Conservation (phyloP, 23 red algal genomes). For the Gracilariopsis chorda region DNA sequence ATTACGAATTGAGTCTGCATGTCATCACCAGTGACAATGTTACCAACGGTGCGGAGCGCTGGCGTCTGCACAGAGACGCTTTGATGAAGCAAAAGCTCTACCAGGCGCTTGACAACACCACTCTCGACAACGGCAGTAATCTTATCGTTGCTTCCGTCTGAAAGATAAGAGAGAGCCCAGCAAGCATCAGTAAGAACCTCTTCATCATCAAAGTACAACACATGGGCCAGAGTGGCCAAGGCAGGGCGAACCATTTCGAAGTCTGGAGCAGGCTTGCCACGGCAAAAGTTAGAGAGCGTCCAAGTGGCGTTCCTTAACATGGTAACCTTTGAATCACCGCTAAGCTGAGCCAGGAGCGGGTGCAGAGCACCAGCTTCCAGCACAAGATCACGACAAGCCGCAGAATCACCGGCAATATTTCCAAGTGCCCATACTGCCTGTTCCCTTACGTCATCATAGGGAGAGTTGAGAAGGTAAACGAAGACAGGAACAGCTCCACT, state of each 20-base stretch:
- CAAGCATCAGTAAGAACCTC: slow-evolving; percentile 94
- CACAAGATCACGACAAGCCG: slow-evolving; percentile 86
- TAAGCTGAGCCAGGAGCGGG: slow-evolving; percentile 79
- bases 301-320: slow-evolving; percentile 93
- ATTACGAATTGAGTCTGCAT: slow-evolving; percentile 95
- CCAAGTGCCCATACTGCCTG: slow-evolving; percentile 97
- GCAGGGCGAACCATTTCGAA: slow-evolving; percentile 79
- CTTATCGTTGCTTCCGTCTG: slow-evolving; percentile 78
- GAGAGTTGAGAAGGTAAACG: slow-evolving; percentile 82
- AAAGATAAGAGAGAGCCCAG: slow-evolving; percentile 94
- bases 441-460: slow-evolving; percentile 90
- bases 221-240: slow-evolving; percentile 73
- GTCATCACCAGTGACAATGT: slow-evolving; percentile 94
- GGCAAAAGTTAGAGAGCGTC: slow-evolving; percentile 94
- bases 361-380: slow-evolving; percentile 80
- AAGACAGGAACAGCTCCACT: slow-evolving; percentile 86
- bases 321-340: slow-evolving; percentile 61
- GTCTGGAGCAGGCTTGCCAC: slow-evolving; percentile 85
- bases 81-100: slow-evolving; percentile 83
- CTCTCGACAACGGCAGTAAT: slow-evolving; percentile 83
- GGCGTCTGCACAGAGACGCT: slow-evolving; percentile 82
- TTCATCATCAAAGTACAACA: slow-evolving; percentile 81
- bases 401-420: slow-evolving; percentile 95
- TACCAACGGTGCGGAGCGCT: slow-evolving; percentile 85
- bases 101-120: slow-evolving; percentile 84